A percentile compares a stretch with the other conserved stretches of the same genome.
Conservation (phyloP, 108 stramenopile species). For the Skeletonema tropicum region DNA sequence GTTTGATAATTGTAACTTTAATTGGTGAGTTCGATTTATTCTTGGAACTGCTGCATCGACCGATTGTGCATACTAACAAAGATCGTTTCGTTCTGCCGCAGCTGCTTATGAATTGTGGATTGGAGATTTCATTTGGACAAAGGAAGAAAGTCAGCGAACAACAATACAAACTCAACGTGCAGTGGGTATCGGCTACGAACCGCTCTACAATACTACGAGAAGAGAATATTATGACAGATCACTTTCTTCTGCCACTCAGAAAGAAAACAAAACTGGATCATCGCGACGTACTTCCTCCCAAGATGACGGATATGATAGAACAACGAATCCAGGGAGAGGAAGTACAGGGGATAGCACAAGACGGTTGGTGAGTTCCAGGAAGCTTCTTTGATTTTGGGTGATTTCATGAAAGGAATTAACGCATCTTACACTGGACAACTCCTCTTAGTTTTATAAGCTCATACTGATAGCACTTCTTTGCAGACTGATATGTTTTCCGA, state of each 20-base stretch:
- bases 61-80: neutral
- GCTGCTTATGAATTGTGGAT: slow-evolving; percentile 46
- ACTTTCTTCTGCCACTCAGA: neutral
- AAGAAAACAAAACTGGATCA: slow-evolving; percentile 7
- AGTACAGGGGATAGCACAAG: slow-evolving; percentile 49
- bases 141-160: slow-evolving; percentile 31
- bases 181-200: slow-evolving; percentile 21
- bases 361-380: slow-evolving; percentile 25
- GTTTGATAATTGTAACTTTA: slow-evolving; percentile 18
- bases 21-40: neutral
- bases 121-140: slow-evolving; percentile 40
- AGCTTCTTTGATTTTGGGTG: neutral
- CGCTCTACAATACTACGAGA: slow-evolving; percentile 4
- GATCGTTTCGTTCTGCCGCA: neutral
- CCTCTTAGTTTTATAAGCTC: slow-evolving; percentile 40
- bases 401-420: neutral
- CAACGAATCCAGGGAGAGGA: slow-evolving; percentile 32
- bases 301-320: slow-evolving; percentile 32
- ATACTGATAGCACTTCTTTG: slow-evolving; percentile 38
- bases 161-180: slow-evolving; percentile 20
- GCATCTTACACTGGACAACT: neutral
- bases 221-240: slow-evolving; percentile 1
- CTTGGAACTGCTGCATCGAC: neutral
- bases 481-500: slow-evolving; percentile 37
- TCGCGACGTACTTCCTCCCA: slow-evolving; percentile 6